Base-by-base conservation (phyloP, 495 filamentous ascomycete species). In the Penicillium herquei region DNA sequence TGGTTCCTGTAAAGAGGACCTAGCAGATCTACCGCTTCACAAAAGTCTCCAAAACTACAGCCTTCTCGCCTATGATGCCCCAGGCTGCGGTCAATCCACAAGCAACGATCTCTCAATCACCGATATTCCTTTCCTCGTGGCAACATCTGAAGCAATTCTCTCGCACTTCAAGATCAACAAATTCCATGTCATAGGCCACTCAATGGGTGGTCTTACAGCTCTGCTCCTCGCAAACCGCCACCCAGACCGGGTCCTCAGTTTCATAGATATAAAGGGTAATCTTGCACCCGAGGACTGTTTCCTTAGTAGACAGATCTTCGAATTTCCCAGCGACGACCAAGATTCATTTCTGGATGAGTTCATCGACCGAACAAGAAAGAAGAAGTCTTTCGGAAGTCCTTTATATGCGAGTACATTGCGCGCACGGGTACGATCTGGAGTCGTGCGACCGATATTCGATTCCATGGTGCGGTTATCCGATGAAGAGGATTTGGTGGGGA, bases 1-100 rank as follows among this genome's bases (percentile, higher is more conserved):
- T 21, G 68, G 68, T 47, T 68, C 65, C n/a, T 65, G 63, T 50
- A 70, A 70, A 51, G 68, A 70, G 52, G 68, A 70, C 31, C 40
- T 68, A 4, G 54, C 62, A 21, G 68, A 70, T 52, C 9, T 70
- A 11, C 21, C 46, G 3, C 32, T 59, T 14, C 63, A 63, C 6
- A 51, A 59, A 21, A 3, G 33, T 8, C 41, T 70, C 3, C 46
- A 58, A 14, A 16, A 69, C 12, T 40, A 66, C 48, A 51, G 54
- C 0, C 62, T 57, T 30, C 49, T 70, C 11, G 63, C 65, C 26
- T 70, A 51, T 30, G 68, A 70, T 30, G 65, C 65, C n/a, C 68
- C 68, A 6, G 65, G 68, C 8, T 70, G 68, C 26, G 68, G 68
- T 12, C 59, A 66, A 7, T 49, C 65, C 3, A 30, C 14, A 5